These are phyloP conservation scores for Brassica napus DNA, from an alignment of 345 rosid genomes.

Conservation along the genomic window Da-Ae NC_063448.1:51219501-51220000, in stretches of 20 bases:
- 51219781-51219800: too few species aligned
- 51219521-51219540: conserved; percentile 1
- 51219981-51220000: neutral
- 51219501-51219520: conserved; percentile 5
- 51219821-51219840: too few species aligned
- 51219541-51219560: neutral
- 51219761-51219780: neutral
- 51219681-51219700: neutral
- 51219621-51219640: neutral
- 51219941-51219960: too few species aligned
- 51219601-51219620: neutral
- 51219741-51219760: neutral
- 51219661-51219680: neutral
- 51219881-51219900: too few species aligned
- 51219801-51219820: too few species aligned
- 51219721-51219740: neutral
- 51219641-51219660: neutral
- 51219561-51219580: neutral
- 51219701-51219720: neutral
- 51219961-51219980: too few species aligned
- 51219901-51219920: too few species aligned
- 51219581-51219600: neutral
- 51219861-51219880: too few species aligned
- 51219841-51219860: too few species aligned
- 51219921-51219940: too few species aligned